Evolutionary conservation across 805 yeast genomes (phyloP).

Genomic region (Priceomyces medius): DNA sequence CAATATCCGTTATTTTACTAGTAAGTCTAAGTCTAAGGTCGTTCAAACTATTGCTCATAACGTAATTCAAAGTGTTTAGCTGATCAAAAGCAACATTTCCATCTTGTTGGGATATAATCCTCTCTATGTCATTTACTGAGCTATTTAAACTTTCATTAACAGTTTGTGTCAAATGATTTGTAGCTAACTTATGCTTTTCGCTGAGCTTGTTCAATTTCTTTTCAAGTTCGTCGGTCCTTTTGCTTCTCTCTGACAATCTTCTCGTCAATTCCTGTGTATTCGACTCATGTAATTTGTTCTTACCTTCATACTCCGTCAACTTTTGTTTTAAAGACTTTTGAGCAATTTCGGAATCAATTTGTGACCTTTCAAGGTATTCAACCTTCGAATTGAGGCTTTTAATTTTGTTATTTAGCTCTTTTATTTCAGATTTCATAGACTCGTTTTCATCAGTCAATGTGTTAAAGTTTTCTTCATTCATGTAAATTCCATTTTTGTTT

Average conservation of each 20-base stretch:
- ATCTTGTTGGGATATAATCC: conserved; percentile 1
- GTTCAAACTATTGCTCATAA: conserved; percentile 1
- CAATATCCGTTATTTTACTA: neutral
- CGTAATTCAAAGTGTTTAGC: neutral
- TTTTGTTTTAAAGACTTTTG: conserved; percentile 5
- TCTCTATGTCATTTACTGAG: conserved; percentile 7
- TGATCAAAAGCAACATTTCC: neutral
- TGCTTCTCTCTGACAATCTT: conserved; percentile 4
- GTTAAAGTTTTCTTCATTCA: conserved; percentile 58
- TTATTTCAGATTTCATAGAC: conserved; percentile 19
- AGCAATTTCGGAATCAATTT: conserved; percentile 4
- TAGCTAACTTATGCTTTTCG: conserved; percentile 9
- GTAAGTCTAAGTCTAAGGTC: conserved; percentile 1
- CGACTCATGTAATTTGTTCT: conserved; percentile 4
- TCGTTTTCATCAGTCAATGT: conserved; percentile 27
- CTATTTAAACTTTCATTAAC: conserved; percentile 7
- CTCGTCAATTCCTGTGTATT: conserved; percentile 3
- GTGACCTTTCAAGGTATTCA: conserved; percentile 6
- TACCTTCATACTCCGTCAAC: conserved; percentile 6
- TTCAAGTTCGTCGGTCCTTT: conserved; percentile 5
- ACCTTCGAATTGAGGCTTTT: conserved; percentile 7
- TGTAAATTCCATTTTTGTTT: conserved; percentile 61
- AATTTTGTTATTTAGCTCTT: conserved; percentile 16
- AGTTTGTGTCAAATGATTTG: conserved; percentile 7
- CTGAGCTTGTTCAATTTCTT: conserved; percentile 8